phyloP scores from a whole-genome alignment of 202 grass and related monocot species.

The Carex arenaria region DNA sequence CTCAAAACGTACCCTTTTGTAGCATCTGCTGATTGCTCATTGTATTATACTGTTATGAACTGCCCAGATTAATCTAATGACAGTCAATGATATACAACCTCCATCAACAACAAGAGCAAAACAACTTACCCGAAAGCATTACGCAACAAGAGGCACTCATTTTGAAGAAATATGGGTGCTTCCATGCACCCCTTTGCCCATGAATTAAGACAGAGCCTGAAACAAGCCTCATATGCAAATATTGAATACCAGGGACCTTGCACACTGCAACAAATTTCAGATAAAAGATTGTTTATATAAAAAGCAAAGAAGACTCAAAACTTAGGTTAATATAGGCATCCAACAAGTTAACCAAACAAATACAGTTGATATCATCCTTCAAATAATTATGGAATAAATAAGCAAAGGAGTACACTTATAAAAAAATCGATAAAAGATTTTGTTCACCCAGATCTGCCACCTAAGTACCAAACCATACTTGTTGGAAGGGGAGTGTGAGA shows the following conservation, averaged over 20 bases:
- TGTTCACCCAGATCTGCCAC: not conserved
- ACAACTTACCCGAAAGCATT: constrained; percentile 74
- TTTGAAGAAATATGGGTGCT: constrained; percentile 92
- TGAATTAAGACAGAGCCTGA: constrained; percentile 90
- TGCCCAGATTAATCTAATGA: not conserved
- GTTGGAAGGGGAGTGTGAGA: no score
- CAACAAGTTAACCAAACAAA: not conserved
- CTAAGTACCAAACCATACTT: not conserved
- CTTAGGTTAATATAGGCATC: not conserved
- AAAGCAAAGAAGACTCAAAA: constrained; percentile 14
- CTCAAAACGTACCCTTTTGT: not conserved
- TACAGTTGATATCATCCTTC: not conserved
- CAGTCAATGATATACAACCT: not conserved
- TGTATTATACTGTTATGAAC: not conserved
- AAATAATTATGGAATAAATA: not conserved
- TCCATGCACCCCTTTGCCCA: constrained; percentile 98
- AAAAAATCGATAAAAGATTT: not conserved
- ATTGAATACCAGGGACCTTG: constrained; percentile 98
- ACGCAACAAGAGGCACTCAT: constrained; percentile 81
- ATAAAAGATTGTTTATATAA: constrained; percentile 19
- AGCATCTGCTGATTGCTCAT: not conserved
- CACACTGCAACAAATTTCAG: constrained; percentile 45
- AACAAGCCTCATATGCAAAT: constrained; percentile 96
- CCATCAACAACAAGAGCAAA: not conserved
- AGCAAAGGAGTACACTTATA: not conserved